Conservation (phyloP, 208 protist genomes). For the Acanthamoeba healyi region DNA sequence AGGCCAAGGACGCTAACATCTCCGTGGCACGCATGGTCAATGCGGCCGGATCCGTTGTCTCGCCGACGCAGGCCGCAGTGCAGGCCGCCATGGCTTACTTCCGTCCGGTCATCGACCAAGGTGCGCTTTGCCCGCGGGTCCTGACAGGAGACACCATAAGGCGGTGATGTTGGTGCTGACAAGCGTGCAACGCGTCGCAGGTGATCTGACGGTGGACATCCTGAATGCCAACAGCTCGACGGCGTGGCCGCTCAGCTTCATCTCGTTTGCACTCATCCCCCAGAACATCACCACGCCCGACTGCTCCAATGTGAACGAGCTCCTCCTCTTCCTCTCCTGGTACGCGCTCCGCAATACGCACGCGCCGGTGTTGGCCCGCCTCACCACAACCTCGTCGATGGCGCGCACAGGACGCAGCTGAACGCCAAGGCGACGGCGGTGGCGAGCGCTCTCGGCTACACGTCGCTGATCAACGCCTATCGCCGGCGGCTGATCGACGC, state of each 20-base stretch:
- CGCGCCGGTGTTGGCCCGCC: no score
- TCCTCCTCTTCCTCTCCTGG: conserved; percentile 5
- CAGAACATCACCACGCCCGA: conserved; percentile 10
- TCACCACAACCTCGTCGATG: not conserved
- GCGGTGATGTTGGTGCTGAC: no score
- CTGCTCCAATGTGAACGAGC: conserved; percentile 3
- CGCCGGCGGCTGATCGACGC: conserved; percentile 14
- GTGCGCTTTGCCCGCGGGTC: not conserved
- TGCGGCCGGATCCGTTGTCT: not conserved
- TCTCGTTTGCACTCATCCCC: not conserved
- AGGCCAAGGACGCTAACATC: not conserved
- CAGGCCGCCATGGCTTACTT: conserved; percentile 13
- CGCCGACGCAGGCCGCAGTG: not conserved
- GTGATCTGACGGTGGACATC: conserved; percentile 18
- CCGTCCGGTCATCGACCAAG: not conserved
- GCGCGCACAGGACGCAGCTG: conserved; percentile 5
- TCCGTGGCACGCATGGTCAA: not conserved
- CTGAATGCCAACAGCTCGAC: not conserved
- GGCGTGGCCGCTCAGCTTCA: conserved; percentile 17
- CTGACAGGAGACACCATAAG: no score
- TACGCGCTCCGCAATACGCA: not conserved
- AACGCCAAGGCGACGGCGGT: not conserved
- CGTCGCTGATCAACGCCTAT: not conserved
- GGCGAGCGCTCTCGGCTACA: not conserved
- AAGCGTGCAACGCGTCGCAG: not conserved